A percentile compares a stretch with the other conserved stretches of the same genome.
Evolutionary conservation across 2,329 filamentous ascomycete genomes (phyloP).

Genomic region (Colletotrichum costaricense): DNA sequence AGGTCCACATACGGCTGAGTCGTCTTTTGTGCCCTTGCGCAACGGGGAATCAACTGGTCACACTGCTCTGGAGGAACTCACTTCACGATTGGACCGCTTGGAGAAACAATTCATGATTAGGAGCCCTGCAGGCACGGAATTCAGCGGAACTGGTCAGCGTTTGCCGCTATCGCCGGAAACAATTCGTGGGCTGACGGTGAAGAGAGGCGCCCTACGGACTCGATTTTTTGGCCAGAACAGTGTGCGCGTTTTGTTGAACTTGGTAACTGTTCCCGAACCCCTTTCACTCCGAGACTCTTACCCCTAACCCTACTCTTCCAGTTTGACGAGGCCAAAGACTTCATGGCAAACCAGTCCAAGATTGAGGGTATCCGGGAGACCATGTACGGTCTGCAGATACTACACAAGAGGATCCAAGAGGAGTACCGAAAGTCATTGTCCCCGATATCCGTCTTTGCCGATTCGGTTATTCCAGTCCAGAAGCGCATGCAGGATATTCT

Average conservation of each 20-base stretch:
- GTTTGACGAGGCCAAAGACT: constrained; percentile 66
- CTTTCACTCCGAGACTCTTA: neutral
- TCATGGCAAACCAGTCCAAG: constrained; percentile 56
- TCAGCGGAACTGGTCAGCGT: constrained; percentile 48
- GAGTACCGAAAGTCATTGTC: constrained; percentile 58
- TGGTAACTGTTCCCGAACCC: constrained; percentile 52
- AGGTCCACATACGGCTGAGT: constrained; percentile 10
- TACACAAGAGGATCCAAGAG: constrained; percentile 60
- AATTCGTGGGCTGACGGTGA: constrained; percentile 62
- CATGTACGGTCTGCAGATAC: constrained; percentile 57
- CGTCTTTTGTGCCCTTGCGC: constrained; percentile 31
- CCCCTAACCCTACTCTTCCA: constrained; percentile 41
- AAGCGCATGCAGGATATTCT: constrained; percentile 69
- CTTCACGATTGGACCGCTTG: constrained; percentile 63
- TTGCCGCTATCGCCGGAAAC: constrained; percentile 50
- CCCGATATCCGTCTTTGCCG: constrained; percentile 67
- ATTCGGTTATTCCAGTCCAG: constrained; percentile 68
- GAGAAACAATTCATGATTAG: constrained; percentile 60
- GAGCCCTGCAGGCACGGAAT: constrained; percentile 52
- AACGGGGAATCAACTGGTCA: constrained; percentile 46
- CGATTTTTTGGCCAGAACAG: constrained; percentile 66
- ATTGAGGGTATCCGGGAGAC: constrained; percentile 54
- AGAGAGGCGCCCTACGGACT: constrained; percentile 57
- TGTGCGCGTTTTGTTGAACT: constrained; percentile 63
- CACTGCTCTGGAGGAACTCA: constrained; percentile 59